A percentile compares a stretch with the other conserved stretches of the same genome.
phyloP scores from a whole-genome alignment of 768 basidiomycete species.

The Termitomyces titanicus region DNA sequence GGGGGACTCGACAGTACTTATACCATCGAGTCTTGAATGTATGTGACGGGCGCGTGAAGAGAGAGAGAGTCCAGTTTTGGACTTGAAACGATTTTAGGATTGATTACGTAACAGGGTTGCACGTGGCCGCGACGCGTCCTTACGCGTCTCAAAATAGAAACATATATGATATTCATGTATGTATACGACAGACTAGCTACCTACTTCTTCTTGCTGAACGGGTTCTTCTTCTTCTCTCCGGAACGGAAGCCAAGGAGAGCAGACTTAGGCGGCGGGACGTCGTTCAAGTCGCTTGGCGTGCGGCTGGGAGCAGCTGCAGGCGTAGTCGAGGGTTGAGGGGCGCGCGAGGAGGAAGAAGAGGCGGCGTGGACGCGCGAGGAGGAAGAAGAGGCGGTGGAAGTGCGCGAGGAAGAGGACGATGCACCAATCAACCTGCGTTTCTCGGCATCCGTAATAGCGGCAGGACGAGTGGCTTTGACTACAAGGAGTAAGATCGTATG shows the following conservation, averaged over 20 bases:
- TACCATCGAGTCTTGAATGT: too few species aligned
- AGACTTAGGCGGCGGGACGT: neutral
- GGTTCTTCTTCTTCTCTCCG: neutral
- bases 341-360: neutral
- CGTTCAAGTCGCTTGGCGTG: neutral
- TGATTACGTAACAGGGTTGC: too few species aligned
- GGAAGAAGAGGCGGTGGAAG: too few species aligned
- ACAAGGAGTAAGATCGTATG: neutral
- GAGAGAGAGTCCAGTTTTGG: too few species aligned
- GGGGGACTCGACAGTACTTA: too few species aligned
- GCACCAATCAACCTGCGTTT: neutral
- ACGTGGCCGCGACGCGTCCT: too few species aligned
- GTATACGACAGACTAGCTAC: too few species aligned
- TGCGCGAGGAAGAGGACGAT: neutral
- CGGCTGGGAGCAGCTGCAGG: neutral
- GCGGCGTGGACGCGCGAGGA: too few species aligned
- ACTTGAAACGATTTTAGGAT: too few species aligned
- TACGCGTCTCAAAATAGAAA: too few species aligned
- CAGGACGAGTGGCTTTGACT: neutral
- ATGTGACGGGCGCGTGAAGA: too few species aligned
- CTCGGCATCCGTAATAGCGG: neutral
- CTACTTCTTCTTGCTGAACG: neutral
- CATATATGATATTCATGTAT: too few species aligned
- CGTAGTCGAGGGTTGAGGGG: neutral
- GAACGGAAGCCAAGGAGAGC: neutral